Base-by-base conservation (phyloP, 2,329 filamentous ascomycete species). In the Penicillium janthinellum region DNA sequence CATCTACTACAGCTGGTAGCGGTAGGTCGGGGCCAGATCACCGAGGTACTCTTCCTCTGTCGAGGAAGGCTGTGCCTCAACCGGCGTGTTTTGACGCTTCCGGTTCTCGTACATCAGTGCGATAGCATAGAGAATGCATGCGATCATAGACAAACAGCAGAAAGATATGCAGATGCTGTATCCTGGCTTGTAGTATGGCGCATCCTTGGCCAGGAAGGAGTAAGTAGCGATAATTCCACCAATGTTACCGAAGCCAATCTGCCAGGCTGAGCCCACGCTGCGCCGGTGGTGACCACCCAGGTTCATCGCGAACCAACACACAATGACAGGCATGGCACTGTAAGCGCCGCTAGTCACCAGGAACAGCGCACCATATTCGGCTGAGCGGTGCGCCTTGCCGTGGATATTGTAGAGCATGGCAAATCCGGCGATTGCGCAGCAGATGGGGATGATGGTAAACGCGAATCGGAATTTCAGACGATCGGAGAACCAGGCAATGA, bases 261-360 rank as follows among this genome's bases (percentile, higher is more conserved):
- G 90, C 88, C 88, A 92, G 0, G 88, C 90, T 8, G 86, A 86
- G 12, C 90, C 90, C 15, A 92, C 84, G 8, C 87, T 83, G 45
- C 90, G 82, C 3, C 89, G 83, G 58, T 88, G 88, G 71, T 92
- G 90, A 0, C 89, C 90, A 2, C 86, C 86, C 1, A 92, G 79
- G 67, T 92, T 93, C 86, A 92, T 91, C 67, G 88, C 89, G 75
- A 89, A 92, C 90, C 90, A 93, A 73, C 89, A 92, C 7, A 92
- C 85, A 45, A 92, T 86, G 34, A 96, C 88, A 0, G 94, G 92
- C 89, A 96, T 93, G n/a, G 92, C 91, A 0, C 87, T 88, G 77
- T 96, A 97, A 0, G 86, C 84, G 52, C 91, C 91, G 78, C 88
- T 88, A 1, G 90, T 89, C 52, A 96, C 86, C 35, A 97, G 80